Conservation (phyloP, 805 yeast species). For the Candida succiphila region DNA sequence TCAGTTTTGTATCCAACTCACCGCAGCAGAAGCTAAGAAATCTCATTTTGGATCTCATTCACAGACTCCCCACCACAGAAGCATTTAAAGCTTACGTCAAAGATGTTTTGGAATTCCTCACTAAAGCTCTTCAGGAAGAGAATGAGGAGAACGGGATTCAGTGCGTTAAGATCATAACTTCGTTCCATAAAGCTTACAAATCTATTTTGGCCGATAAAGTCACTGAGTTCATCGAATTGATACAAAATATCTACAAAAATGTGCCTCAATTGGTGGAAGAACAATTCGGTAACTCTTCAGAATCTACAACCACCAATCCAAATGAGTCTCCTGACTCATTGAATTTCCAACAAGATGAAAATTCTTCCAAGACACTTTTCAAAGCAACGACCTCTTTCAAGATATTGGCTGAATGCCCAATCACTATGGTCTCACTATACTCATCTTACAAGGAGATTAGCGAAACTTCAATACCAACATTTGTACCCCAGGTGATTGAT, state of each 20-base stretch:
- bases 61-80: constrained; percentile 76
- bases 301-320: neutral
- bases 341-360: constrained; percentile 29
- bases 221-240: constrained; percentile 66
- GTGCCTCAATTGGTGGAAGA: constrained; percentile 67
- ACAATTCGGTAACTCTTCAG: constrained; percentile 36
- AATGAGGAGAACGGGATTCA: constrained; percentile 94
- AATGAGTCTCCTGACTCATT: constrained; percentile 16
- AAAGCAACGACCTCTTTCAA: constrained; percentile 78
- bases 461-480: constrained; percentile 57
- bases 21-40: constrained; percentile 73
- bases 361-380: constrained; percentile 40
- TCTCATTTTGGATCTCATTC: constrained; percentile 66
- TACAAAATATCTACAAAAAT: constrained; percentile 68
- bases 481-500: constrained; percentile 74
- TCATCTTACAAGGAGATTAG: constrained; percentile 78
- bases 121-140: constrained; percentile 55
- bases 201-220: constrained; percentile 57
- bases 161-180: constrained; percentile 80
- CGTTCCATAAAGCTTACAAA: constrained; percentile 80
- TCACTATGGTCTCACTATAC: constrained; percentile 86
- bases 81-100: constrained; percentile 62
- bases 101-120: constrained; percentile 48
- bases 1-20: constrained; percentile 56
- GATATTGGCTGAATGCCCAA: constrained; percentile 92